Evolutionary conservation across 2,329 filamentous ascomycete genomes (phyloP).

Genomic region (Penicillium sp.): DNA sequence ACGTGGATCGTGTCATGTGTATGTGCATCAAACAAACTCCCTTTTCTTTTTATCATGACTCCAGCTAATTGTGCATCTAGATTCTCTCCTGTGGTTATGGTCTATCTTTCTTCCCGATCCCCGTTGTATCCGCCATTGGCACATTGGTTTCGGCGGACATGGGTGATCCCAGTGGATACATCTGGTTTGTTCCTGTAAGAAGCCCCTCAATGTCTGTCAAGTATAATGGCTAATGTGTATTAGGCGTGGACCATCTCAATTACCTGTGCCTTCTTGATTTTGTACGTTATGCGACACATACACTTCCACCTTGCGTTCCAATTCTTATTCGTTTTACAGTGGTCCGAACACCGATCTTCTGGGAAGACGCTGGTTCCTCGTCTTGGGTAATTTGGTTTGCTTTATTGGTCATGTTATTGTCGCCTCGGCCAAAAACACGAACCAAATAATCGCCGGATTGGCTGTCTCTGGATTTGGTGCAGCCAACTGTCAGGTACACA

Average conservation of each 20-base stretch:
- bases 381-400: constrained; percentile 47
- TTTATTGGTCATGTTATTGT: constrained; percentile 47
- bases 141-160: constrained; percentile 31
- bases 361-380: constrained; percentile 53
- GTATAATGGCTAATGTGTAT: background rate
- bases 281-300: constrained; percentile 22
- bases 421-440: constrained; percentile 45
- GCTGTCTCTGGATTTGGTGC: constrained; percentile 52
- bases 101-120: constrained; percentile 39
- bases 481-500: constrained; percentile 46
- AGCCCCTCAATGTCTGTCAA: no score
- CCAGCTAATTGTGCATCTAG: constrained; percentile 9
- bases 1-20: constrained; percentile 33
- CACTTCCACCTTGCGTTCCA: background rate
- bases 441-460: constrained; percentile 45
- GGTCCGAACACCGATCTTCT: constrained; percentile 54
- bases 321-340: constrained; percentile 10
- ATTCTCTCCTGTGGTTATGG: constrained; percentile 40
- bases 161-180: constrained; percentile 31
- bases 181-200: constrained; percentile 35
- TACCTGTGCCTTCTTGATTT: constrained; percentile 48
- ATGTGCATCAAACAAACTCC: constrained; percentile 5
- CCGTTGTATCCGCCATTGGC: constrained; percentile 34
- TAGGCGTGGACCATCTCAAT: constrained; percentile 44
- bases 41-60: background rate